Conservation (phyloP, 768 basidiomycete genomes). For the Phallus indusiatus region DNA sequence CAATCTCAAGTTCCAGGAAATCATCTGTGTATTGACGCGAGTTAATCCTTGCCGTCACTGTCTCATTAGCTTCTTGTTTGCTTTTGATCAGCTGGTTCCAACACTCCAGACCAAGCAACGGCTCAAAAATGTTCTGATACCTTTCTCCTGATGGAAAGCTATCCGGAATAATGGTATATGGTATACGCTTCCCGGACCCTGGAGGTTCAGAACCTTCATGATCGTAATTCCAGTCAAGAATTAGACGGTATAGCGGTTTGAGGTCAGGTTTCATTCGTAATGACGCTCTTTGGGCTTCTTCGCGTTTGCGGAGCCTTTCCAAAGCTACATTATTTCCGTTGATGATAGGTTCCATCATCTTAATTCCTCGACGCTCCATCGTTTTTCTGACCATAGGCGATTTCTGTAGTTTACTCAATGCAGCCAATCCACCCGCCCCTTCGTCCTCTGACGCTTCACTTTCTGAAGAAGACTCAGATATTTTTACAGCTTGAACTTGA, state of each 20-base stretch:
- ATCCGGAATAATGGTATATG: slow-evolving; percentile 44
- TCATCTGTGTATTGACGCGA: slow-evolving; percentile 68
- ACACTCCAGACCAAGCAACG: slow-evolving; percentile 77
- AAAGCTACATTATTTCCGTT: slow-evolving; percentile 32
- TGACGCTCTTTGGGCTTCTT: slow-evolving; percentile 51
- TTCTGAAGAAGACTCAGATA: slow-evolving; percentile 34
- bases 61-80: slow-evolving; percentile 52
- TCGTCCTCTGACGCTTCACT: slow-evolving; percentile 34
- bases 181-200: slow-evolving; percentile 21
- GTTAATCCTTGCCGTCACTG: slow-evolving; percentile 52
- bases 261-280: slow-evolving; percentile 78
- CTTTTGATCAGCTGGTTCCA: slow-evolving; percentile 83
- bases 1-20: slow-evolving; percentile 72
- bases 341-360: slow-evolving; percentile 43
- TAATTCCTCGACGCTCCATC: slow-evolving; percentile 51
- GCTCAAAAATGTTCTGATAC: slow-evolving; percentile 72
- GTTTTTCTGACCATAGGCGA: slow-evolving; percentile 51
- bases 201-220: slow-evolving; percentile 58
- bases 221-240: slow-evolving; percentile 84
- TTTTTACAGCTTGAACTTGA: slow-evolving; percentile 34
- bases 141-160: slow-evolving; percentile 54
- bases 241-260: slow-evolving; percentile 59
- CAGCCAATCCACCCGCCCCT: slow-evolving; percentile 36
- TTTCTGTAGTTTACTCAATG: slow-evolving; percentile 50
- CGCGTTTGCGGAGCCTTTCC: slow-evolving; percentile 44